Evolutionary conservation across 495 filamentous ascomycete genomes (phyloP).

Genomic region (Aspergillus bridgeri): DNA sequence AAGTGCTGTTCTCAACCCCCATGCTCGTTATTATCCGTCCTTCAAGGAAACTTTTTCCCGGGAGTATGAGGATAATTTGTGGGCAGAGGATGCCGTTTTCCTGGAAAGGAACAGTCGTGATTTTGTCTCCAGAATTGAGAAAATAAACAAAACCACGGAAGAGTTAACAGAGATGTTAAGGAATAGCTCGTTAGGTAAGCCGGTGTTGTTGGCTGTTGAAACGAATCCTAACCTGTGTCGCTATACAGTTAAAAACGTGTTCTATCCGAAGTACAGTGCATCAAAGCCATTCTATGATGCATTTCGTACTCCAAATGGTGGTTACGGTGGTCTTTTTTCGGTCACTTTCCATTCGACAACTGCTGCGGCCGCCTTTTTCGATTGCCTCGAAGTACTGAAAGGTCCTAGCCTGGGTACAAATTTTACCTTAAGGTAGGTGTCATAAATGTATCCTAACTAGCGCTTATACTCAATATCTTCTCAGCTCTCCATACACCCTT

Average conservation of each 20-base stretch:
- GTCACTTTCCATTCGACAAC: constrained; percentile 68
- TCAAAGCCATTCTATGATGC: constrained; percentile 71
- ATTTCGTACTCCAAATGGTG: constrained; percentile 69
- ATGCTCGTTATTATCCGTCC: constrained; percentile 61
- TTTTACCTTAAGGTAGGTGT: constrained; percentile 75
- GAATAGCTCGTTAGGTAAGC: constrained; percentile 49
- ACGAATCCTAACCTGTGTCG: constrained; percentile 4
- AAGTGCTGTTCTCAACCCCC: constrained; percentile 80
- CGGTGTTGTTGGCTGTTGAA: not conserved
- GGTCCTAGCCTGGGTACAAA: constrained; percentile 95
- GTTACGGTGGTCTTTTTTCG: constrained; percentile 88
- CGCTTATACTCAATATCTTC: not conserved
- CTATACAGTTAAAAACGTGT: constrained; percentile 66
- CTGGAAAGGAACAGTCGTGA: constrained; percentile 95
- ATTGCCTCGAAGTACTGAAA: constrained; percentile 82
- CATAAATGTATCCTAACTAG: too few relatives aligned
- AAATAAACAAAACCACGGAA: constrained; percentile 85
- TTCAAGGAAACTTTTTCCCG: constrained; percentile 59
- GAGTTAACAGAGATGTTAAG: constrained; percentile 69
- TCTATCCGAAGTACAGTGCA: constrained; percentile 78
- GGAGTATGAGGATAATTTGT: constrained; percentile 85
- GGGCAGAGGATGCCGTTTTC: constrained; percentile 90
- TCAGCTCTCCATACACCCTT: constrained; percentile 80
- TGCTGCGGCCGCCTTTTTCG: constrained; percentile 79
- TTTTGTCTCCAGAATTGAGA: constrained; percentile 76